Evolutionary conservation across 2,329 filamentous ascomycete species (phyloP).

Genomic region (Exserohilum turcica): DNA sequence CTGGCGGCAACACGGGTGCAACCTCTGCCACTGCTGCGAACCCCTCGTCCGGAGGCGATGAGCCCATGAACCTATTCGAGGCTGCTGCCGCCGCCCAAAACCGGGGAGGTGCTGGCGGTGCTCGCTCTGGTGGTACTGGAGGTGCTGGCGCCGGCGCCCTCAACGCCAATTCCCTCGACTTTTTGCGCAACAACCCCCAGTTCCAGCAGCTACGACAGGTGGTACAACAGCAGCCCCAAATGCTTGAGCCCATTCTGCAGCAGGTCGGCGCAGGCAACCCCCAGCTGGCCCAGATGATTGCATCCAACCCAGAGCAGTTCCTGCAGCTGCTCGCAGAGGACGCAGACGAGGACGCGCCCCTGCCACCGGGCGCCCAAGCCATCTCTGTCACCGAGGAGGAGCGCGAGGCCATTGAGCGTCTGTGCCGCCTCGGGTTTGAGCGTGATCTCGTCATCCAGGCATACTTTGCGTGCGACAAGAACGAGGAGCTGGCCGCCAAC

Average conservation of each 20-base stretch:
- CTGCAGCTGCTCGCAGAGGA: slow-evolving; percentile 88
- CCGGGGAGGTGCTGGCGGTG: slow-evolving; percentile 51
- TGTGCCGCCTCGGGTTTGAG: slow-evolving; percentile 91
- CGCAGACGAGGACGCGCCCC: slow-evolving; percentile 77
- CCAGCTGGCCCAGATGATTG: slow-evolving; percentile 89
- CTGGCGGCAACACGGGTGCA: slow-evolving; percentile 26
- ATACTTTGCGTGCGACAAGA: slow-evolving; percentile 99
- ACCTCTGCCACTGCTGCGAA: slow-evolving; percentile 51
- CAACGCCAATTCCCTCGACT: slow-evolving; percentile 81
- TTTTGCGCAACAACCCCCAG: slow-evolving; percentile 91
- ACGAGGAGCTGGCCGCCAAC: slow-evolving; percentile 97
- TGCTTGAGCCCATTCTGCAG: slow-evolving; percentile 97
- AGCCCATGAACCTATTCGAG: slow-evolving; percentile 87
- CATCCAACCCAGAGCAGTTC: slow-evolving; percentile 90
- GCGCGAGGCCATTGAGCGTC: slow-evolving; percentile 91
- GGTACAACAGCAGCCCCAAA: slow-evolving; percentile 95
- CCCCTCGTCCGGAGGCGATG: slow-evolving; percentile 58
- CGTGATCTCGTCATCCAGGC: slow-evolving; percentile 94
- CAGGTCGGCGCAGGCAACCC: slow-evolving; percentile 95
- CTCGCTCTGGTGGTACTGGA: slow-evolving; percentile 55
- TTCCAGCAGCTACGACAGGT: slow-evolving; percentile 98
- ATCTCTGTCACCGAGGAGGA: slow-evolving; percentile 96
- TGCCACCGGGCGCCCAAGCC: slow-evolving; percentile 86
- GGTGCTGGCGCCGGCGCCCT: slow-evolving; percentile 57
- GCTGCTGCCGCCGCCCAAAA: slow-evolving; percentile 74